These are phyloP conservation scores for Acer saccharum DNA, from an alignment of 345 rosid genomes.

Conservation along the genomic window DNA sequence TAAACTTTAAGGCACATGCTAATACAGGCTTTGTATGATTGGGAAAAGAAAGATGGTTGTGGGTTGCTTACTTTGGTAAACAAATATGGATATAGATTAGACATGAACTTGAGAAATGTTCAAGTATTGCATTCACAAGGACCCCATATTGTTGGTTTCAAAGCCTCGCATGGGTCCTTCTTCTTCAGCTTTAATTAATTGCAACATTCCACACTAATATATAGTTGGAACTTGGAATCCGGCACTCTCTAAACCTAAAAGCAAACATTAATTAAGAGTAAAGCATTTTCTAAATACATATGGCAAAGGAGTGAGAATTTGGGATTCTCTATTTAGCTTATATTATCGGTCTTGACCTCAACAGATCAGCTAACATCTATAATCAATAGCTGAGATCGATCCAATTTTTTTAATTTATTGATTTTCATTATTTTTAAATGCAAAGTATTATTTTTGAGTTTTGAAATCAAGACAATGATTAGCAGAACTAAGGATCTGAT, in stretches of 20 bases:
- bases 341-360: no score
- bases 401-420: no score
- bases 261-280: background rate
- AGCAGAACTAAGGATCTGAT: no score
- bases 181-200: background rate
- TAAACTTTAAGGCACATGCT: no score
- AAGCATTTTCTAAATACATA: background rate
- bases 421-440: no score
- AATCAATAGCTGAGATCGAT: no score
- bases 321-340: no score
- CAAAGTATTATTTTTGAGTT: no score
- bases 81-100: background rate
- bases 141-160: background rate
- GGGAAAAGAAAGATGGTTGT: background rate
- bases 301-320: background rate
- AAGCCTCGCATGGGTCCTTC: background rate
- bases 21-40: no score
- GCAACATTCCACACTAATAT: background rate
- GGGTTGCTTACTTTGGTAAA: background rate
- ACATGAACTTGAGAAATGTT: background rate
- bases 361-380: no score
- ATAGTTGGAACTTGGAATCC: constrained; percentile 5
- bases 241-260: background rate
- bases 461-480: no score
- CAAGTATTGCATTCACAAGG: background rate